Percentiles rank a stretch among this genome's conserved stretches.
phyloP scores from a whole-genome alignment of 306 rosid species.

The Cucumis melo region DNA sequence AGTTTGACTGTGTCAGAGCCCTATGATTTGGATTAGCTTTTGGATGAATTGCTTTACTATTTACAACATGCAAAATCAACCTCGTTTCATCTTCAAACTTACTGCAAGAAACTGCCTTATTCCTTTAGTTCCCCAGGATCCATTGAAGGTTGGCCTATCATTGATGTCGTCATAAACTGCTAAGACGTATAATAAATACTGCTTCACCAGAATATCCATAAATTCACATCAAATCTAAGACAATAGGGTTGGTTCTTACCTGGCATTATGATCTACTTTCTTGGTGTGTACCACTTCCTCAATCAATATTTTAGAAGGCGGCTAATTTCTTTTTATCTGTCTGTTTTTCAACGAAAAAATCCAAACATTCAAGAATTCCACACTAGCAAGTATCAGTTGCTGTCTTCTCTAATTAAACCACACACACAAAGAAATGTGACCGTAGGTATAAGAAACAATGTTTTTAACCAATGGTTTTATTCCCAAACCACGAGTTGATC shows the following conservation, averaged over 20 bases:
- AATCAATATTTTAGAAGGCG: background rate
- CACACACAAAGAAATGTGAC: background rate
- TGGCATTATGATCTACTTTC: background rate
- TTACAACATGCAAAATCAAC: background rate
- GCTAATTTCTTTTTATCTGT: background rate
- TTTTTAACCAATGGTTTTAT: background rate
- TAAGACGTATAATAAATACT: background rate
- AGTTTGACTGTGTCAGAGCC: too few species aligned
- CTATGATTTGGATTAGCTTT: too few species aligned
- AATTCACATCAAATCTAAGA: background rate
- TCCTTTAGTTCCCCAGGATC: background rate
- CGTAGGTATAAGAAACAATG: background rate
- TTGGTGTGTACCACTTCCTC: background rate
- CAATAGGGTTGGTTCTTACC: background rate
- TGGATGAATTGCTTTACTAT: too few species aligned
- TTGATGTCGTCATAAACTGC: background rate
- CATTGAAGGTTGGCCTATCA: background rate
- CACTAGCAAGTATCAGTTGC: background rate
- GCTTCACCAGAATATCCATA: background rate
- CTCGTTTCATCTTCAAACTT: background rate
- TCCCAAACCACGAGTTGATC: background rate
- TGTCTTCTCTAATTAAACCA: background rate
- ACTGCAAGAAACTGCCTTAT: background rate
- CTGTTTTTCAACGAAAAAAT: background rate
- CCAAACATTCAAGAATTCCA: background rate